phyloP scores from a whole-genome alignment of 805 yeast species.

The Metschnikowia gruessii region DNA sequence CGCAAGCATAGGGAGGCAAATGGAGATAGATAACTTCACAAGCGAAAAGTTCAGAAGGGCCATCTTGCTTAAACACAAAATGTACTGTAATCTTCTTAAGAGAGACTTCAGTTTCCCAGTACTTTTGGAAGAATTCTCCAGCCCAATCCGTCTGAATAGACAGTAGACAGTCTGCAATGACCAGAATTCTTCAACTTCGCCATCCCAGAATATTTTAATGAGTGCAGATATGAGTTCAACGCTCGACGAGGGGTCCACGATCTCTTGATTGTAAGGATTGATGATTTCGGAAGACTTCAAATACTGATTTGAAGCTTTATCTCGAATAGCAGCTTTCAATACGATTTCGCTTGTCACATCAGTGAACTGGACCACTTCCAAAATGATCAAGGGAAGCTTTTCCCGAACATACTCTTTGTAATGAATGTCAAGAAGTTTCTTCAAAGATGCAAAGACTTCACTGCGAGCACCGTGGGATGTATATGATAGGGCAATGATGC shows the following conservation, averaged over 20 bases:
- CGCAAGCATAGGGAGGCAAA: conserved; percentile 5
- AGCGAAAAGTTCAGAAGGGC: neutral
- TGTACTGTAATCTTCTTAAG: conserved; percentile 9
- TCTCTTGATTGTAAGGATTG: neutral
- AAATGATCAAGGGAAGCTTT: conserved; percentile 31
- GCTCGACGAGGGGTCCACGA: conserved; percentile 22
- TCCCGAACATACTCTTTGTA: conserved; percentile 24
- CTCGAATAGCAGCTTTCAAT: conserved; percentile 5
- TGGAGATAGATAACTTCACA: neutral
- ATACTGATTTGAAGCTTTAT: neutral
- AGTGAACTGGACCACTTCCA: conserved; percentile 36
- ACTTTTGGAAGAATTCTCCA: neutral
- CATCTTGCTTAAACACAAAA: conserved; percentile 8
- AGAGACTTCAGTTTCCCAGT: neutral
- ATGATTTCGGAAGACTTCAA: neutral
- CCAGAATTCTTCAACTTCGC: conserved; percentile 32
- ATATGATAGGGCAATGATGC: conserved; percentile 45
- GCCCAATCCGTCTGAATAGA: conserved; percentile 29
- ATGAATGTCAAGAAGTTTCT: conserved; percentile 16
- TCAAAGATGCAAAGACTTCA: conserved; percentile 25
- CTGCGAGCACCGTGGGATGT: conserved; percentile 38
- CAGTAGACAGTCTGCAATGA: conserved; percentile 32
- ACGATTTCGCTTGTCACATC: conserved; percentile 36
- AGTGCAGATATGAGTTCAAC: conserved; percentile 26
- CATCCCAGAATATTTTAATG: conserved; percentile 22